A percentile compares a stretch with the other conserved stretches of the same genome.
These are phyloP conservation scores for Diutina ranongensis DNA, from an alignment of 1,139 yeast species.

Conservation along the genomic window DNA sequence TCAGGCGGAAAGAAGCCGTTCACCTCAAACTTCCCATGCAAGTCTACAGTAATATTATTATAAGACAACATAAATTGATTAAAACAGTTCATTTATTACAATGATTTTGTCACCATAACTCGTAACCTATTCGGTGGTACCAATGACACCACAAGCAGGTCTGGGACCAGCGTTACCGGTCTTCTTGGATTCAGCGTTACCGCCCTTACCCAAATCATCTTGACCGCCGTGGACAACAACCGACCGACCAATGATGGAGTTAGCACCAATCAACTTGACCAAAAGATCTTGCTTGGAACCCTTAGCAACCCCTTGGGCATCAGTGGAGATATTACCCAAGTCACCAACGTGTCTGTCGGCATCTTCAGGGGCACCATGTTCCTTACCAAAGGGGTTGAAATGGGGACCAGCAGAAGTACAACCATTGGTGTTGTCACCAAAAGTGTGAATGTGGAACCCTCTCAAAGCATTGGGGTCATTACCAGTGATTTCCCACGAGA, in stretches of 20 bases:
- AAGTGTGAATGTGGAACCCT: conserved; percentile 97
- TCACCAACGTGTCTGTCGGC: conserved; percentile 94
- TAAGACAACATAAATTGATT: too few species aligned
- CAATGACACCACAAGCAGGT: conserved; percentile 99
- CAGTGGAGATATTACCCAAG: conserved; percentile 87
- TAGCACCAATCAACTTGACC: conserved; percentile 71
- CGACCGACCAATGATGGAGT: conserved; percentile 89
- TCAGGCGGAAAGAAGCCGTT: too few species aligned
- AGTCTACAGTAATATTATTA: too few species aligned
- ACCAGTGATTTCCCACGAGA: conserved; percentile 81
- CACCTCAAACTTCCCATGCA: too few species aligned
- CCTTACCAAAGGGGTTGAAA: conserved; percentile 85
- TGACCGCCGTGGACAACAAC: conserved; percentile 91
- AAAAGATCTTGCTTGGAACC: conserved; percentile 72
- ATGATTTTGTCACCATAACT: neutral
- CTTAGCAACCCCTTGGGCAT: conserved; percentile 77
- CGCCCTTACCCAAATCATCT: conserved; percentile 97
- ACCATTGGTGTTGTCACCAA: conserved; percentile 98
- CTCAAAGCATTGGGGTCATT: conserved; percentile 79
- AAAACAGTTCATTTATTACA: neutral
- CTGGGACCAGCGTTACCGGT: conserved; percentile 99
- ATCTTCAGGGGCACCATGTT: conserved; percentile 92
- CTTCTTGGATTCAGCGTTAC: conserved; percentile 83
- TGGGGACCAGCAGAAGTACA: conserved; percentile 99
- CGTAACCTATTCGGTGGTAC: conserved; percentile 36